Conservation (phyloP, 129 eudicot species). For the Pulicaria dysenterica region DNA sequence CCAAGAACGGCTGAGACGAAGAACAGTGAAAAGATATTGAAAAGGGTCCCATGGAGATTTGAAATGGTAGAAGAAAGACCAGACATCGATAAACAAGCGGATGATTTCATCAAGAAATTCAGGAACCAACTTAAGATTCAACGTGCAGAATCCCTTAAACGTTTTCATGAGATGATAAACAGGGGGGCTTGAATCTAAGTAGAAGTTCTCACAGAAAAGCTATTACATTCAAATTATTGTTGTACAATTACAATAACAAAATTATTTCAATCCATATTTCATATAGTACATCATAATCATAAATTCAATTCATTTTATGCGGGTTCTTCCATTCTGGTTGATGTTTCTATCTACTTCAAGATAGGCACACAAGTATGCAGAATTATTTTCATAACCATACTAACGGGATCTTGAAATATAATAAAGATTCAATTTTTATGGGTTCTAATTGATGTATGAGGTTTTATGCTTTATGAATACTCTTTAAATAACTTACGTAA, state of each 20-base stretch:
- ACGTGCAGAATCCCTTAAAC: constrained; percentile 50
- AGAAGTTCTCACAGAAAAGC: neutral
- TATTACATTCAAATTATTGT: neutral
- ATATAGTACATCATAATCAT: neutral
- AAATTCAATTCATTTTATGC: neutral
- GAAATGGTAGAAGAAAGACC: constrained; percentile 24
- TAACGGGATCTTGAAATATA: neutral
- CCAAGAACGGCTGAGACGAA: constrained; percentile 18
- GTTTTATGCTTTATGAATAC: too few relatives aligned
- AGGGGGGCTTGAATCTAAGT: constrained; percentile 31
- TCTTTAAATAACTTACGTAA: too few relatives aligned
- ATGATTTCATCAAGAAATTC: constrained; percentile 61
- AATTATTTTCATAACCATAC: neutral
- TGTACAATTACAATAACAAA: neutral
- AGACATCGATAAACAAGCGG: constrained; percentile 50
- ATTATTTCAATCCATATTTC: constrained; percentile 12
- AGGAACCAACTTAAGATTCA: constrained; percentile 52
- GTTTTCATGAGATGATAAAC: constrained; percentile 40
- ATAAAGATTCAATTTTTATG: neutral
- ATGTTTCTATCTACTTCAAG: neutral
- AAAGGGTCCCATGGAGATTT: constrained; percentile 24
- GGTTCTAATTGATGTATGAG: neutral
- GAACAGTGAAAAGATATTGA: constrained; percentile 3
- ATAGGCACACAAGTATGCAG: neutral
- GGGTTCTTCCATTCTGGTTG: neutral